A percentile compares a stretch with the other conserved stretches of the same genome.
phyloP scores from a whole-genome alignment of 345 rosid species.

The Salix purpurea region DNA sequence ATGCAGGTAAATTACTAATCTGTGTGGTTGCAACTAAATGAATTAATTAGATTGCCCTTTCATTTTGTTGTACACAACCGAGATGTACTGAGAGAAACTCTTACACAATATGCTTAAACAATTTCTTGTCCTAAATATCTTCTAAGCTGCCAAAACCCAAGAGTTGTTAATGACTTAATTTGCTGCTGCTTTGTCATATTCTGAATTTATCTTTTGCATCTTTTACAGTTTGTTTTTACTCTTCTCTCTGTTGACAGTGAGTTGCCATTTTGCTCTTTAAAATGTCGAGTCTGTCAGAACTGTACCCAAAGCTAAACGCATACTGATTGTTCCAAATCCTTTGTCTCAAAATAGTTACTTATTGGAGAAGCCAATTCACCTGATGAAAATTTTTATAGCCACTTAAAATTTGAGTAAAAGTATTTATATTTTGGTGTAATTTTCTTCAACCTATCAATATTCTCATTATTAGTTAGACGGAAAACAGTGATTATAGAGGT shows the following conservation, averaged over 20 bases:
- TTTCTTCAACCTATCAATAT: not conserved
- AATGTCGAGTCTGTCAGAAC: too few relatives aligned
- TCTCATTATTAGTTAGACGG: too few relatives aligned
- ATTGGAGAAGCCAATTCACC: not conserved
- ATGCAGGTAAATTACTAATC: slow-evolving; percentile 59
- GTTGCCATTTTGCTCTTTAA: too few relatives aligned
- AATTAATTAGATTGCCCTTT: not conserved
- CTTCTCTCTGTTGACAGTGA: too few relatives aligned
- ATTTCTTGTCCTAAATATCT: not conserved
- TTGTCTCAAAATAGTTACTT: not conserved
- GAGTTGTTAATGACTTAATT: too few relatives aligned
- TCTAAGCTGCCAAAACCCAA: too few relatives aligned
- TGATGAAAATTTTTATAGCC: not conserved
- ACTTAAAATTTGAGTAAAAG: not conserved
- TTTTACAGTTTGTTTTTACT: too few relatives aligned
- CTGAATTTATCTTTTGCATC: too few relatives aligned
- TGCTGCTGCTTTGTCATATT: too few relatives aligned
- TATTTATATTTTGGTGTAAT: not conserved
- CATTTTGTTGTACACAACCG: not conserved
- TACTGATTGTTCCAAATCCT: not conserved
- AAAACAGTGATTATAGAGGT: too few relatives aligned
- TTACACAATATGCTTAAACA: too few relatives aligned
- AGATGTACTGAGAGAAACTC: not conserved
- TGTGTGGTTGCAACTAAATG: not conserved
- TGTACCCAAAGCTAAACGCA: too few relatives aligned